phyloP scores from a whole-genome alignment of 805 yeast species.

The Candida nitratophila region DNA sequence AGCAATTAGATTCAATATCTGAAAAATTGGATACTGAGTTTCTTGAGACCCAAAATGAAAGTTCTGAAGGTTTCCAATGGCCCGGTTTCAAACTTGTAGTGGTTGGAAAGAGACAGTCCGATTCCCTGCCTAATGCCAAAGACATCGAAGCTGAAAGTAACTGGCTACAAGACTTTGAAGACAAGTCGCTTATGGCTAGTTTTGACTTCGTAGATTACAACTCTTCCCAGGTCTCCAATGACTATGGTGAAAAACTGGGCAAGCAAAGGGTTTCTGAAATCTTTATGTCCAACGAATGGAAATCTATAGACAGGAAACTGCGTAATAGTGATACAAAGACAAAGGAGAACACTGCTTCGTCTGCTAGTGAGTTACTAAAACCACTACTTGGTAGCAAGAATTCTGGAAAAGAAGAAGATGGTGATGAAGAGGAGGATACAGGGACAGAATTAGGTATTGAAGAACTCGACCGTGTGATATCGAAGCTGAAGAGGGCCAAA shows the following conservation, averaged over 20 bases:
- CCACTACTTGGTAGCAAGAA: neutral
- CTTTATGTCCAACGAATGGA: conserved; percentile 40
- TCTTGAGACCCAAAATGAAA: neutral
- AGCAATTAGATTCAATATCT: conserved; percentile 7
- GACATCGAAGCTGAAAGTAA: conserved; percentile 1
- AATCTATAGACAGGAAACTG: conserved; percentile 9
- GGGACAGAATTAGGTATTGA: conserved; percentile 1
- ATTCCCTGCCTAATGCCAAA: neutral
- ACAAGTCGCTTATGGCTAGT: conserved; percentile 29
- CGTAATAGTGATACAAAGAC: neutral
- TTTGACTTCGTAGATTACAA: conserved; percentile 37
- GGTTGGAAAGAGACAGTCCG: conserved; percentile 2
- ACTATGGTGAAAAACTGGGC: conserved; percentile 32
- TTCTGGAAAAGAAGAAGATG: neutral
- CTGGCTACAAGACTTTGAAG: conserved; percentile 29
- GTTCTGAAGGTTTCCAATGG: conserved; percentile 19
- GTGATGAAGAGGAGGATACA: neutral
- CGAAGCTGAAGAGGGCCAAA: conserved; percentile 30
- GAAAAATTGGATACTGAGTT: conserved; percentile 2
- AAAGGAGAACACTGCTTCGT: too few species aligned
- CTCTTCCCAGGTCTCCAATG: too few species aligned
- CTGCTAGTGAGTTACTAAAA: neutral
- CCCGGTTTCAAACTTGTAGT: conserved; percentile 31
- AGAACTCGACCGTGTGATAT: conserved; percentile 27
- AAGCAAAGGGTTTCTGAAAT: conserved; percentile 32